phyloP scores from a whole-genome alignment of 2,329 filamentous ascomycete species.

The Phaeosphaeria sp. region DNA sequence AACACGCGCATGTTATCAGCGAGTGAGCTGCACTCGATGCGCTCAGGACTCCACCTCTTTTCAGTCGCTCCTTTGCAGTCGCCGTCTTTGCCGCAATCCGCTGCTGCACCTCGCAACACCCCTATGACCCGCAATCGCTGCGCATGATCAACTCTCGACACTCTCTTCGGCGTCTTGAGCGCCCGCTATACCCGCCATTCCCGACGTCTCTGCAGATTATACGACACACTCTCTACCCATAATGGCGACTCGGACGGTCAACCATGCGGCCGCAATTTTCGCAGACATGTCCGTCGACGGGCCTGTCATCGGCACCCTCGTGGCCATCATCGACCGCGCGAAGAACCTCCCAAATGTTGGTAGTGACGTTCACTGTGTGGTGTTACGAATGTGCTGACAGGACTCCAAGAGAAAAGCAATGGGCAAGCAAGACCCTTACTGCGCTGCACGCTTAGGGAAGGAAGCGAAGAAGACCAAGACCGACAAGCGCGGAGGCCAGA shows the following conservation, averaged over 20 bases:
- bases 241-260: conserved; percentile 51
- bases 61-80: conserved; percentile 27
- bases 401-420: conserved; percentile 76
- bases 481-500: conserved; percentile 92
- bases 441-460: conserved; percentile 90
- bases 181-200: not conserved
- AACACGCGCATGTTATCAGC: not conserved
- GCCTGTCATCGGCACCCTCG: conserved; percentile 89
- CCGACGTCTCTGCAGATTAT: not conserved
- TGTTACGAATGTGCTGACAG: not conserved
- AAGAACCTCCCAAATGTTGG: conserved; percentile 88
- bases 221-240: conserved; percentile 1
- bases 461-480: conserved; percentile 97
- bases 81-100: conserved; percentile 1
- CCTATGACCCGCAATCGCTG: conserved; percentile 22
- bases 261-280: conserved; percentile 91
- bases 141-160: conserved; percentile 25
- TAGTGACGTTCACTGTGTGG: not conserved
- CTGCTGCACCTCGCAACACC: not conserved
- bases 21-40: not conserved
- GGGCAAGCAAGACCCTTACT: conserved; percentile 98
- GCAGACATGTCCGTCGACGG: conserved; percentile 94
- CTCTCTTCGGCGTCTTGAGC: conserved; percentile 3
- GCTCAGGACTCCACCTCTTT: conserved; percentile 1
- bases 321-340: conserved; percentile 89